Conservation (phyloP, 768 basidiomycete genomes). For the Gloeophyllum trabeum region DNA sequence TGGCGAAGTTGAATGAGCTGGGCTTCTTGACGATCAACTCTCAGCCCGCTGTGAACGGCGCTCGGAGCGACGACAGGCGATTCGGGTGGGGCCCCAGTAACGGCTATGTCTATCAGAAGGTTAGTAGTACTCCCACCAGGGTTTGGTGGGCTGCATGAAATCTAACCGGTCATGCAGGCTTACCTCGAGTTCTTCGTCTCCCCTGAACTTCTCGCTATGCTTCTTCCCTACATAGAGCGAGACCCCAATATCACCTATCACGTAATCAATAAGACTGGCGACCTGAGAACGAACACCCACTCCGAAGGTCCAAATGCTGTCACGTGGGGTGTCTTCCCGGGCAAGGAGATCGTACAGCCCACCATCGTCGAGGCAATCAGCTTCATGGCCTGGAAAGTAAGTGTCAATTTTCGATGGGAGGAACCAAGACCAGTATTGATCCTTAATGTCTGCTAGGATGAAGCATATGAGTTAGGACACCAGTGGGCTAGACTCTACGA, state of each 20-base stretch:
- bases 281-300: conserved; percentile 89
- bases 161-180: conserved; percentile 38
- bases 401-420: conserved; percentile 8
- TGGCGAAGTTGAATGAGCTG: conserved; percentile 78
- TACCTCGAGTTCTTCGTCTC: conserved; percentile 94
- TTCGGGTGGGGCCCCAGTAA: conserved; percentile 94
- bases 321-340: conserved; percentile 97
- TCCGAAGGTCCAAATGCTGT: conserved; percentile 97
- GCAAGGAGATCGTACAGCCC: conserved; percentile 92
- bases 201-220: conserved; percentile 56
- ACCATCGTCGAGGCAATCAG: conserved; percentile 96
- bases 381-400: conserved; percentile 97
- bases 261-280: conserved; percentile 92
- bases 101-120: conserved; percentile 95
- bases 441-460: conserved; percentile 43
- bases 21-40: conserved; percentile 98
- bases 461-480: conserved; percentile 84
- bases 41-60: conserved; percentile 92
- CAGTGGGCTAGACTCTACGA: conserved; percentile 91
- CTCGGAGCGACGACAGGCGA: conserved; percentile 68
- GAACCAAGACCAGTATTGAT: background rate
- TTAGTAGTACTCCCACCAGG: conserved; percentile 13
- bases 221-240: conserved; percentile 74
- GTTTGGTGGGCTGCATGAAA: conserved; percentile 2
- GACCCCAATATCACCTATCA: conserved; percentile 92